phyloP scores from a whole-genome alignment of 202 grass and related monocot genomes.

The Hordeum pubiflorum region DNA sequence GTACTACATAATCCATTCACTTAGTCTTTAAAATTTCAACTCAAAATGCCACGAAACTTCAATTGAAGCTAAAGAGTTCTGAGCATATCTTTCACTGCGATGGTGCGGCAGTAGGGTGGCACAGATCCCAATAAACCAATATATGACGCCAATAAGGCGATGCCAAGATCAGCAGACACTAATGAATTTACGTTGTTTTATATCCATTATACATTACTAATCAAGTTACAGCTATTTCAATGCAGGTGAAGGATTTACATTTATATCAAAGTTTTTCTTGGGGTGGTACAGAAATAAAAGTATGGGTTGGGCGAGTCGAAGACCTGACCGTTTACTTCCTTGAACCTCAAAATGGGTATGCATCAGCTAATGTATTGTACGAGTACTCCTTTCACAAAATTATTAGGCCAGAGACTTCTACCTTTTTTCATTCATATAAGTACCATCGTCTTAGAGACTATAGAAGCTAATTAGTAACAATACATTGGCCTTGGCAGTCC shows the following conservation, averaged over 20 bases:
- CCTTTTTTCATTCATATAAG: neutral
- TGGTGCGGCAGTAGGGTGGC: neutral
- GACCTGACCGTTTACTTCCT: slow-evolving; percentile 83
- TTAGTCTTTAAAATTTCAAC: neutral
- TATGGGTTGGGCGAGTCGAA: slow-evolving; percentile 76
- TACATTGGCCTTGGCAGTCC: neutral
- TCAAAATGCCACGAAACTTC: neutral
- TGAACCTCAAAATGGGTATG: slow-evolving; percentile 86
- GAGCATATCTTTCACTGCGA: neutral
- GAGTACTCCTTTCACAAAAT: neutral
- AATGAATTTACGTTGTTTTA: slow-evolving; percentile 3
- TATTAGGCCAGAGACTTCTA: neutral
- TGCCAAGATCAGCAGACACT: neutral
- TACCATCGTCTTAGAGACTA: neutral
- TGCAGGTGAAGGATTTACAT: slow-evolving; percentile 71
- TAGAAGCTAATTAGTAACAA: neutral
- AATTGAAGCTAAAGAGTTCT: neutral
- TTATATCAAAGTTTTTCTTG: slow-evolving; percentile 41
- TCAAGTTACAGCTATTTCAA: slow-evolving; percentile 20
- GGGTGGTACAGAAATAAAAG: slow-evolving; percentile 73
- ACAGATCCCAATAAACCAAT: neutral
- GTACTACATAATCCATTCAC: neutral
- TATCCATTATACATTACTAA: neutral
- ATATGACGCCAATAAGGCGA: neutral
- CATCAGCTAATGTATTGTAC: neutral